These are phyloP conservation scores for Boletus fagicola DNA, from an alignment of 768 basidiomycete species.

Conservation along the genomic window DNA sequence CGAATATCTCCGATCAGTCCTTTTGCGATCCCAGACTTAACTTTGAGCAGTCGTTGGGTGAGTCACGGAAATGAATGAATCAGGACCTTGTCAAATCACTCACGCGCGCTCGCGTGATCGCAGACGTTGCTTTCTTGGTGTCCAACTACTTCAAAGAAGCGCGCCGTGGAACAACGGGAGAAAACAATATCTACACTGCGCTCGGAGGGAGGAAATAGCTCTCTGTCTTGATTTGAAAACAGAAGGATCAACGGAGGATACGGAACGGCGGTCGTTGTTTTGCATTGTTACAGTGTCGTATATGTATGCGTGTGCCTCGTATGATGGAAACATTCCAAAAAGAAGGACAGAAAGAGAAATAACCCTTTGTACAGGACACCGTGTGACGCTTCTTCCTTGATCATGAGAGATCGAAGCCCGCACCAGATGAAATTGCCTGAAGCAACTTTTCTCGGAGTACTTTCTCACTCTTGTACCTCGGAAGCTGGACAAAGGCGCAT, in stretches of 20 bases:
- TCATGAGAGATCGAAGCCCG: constrained; percentile 91
- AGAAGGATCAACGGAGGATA: constrained; percentile 16
- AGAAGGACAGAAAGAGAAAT: neutral
- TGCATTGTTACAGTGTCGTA: constrained; percentile 8
- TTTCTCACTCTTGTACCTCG: constrained; percentile 61
- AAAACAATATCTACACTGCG: constrained; percentile 29
- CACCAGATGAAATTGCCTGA: constrained; percentile 82
- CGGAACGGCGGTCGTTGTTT: neutral
- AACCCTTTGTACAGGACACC: neutral
- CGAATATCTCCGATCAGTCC: constrained; percentile 43
- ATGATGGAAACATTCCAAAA: neutral
- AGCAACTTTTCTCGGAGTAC: constrained; percentile 73
- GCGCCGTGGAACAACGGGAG: constrained; percentile 38
- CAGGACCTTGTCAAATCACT: neutral
- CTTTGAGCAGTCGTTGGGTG: constrained; percentile 92
- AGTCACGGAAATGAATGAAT: constrained; percentile 22
- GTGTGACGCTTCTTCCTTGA: neutral
- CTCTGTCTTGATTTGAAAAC: neutral
- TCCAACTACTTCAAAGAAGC: constrained; percentile 78
- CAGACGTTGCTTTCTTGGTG: constrained; percentile 84
- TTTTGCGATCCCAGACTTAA: constrained; percentile 96
- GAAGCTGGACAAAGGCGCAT: constrained; percentile 48
- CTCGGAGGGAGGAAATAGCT: constrained; percentile 27
- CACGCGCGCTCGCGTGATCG: neutral
- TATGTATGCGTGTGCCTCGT: neutral